Percentiles rank a stretch among this genome's conserved stretches.
Evolutionary conservation across 2,329 filamentous ascomycete genomes (phyloP).

Genomic region (Davidsoniella virescens): DNA sequence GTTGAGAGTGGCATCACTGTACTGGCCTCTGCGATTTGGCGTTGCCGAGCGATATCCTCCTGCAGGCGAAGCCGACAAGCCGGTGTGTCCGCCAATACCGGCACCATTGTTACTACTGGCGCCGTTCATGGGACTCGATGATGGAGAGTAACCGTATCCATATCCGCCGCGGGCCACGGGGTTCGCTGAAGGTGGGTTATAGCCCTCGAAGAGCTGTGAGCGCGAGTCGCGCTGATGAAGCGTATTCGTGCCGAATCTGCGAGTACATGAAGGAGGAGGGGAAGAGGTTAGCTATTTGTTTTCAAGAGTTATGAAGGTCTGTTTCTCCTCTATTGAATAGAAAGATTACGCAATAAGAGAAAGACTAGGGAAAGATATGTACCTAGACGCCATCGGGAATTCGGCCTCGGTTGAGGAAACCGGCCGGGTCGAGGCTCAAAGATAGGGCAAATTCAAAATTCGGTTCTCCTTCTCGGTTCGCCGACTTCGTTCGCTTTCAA

Average conservation of each 20-base stretch:
- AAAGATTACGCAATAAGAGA: background rate
- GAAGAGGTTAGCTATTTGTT: background rate
- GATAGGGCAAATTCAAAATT: background rate
- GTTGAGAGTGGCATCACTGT: slow-evolving; percentile 78
- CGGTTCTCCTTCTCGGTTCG: background rate
- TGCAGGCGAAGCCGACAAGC: slow-evolving; percentile 4
- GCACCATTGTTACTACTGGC: background rate
- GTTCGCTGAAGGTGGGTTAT: slow-evolving; percentile 34
- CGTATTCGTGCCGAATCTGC: slow-evolving; percentile 46
- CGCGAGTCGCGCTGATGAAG: slow-evolving; percentile 60
- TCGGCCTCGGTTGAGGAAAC: background rate
- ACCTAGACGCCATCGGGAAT: background rate
- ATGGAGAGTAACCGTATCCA: slow-evolving; percentile 24
- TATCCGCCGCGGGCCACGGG: slow-evolving; percentile 32
- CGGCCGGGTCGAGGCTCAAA: no score
- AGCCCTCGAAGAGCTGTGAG: slow-evolving; percentile 60
- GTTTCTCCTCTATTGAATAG: background rate
- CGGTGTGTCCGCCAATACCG: no score
- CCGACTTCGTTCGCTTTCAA: no score
- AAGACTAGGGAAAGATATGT: background rate
- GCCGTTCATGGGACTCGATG: slow-evolving; percentile 6
- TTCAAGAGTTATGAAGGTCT: background rate
- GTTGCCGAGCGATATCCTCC: slow-evolving; percentile 48
- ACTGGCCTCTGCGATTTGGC: slow-evolving; percentile 70
- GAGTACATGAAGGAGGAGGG: background rate